These are phyloP conservation scores for Russula dissimulans DNA, from an alignment of 768 basidiomycete species.

Conservation along the genomic window DNA sequence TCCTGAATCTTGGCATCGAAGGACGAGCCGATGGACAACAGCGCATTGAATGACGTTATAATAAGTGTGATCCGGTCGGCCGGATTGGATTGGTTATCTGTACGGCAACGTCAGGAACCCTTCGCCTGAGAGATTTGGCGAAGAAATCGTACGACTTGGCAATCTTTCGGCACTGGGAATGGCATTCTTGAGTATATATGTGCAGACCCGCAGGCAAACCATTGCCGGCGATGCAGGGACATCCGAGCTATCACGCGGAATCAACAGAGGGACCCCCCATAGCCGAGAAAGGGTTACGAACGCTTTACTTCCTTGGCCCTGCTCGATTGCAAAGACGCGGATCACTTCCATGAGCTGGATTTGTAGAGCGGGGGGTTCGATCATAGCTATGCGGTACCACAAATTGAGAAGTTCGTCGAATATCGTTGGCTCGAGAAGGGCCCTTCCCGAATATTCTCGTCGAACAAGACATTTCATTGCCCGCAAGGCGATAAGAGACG, in stretches of 20 bases:
- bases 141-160: conserved; percentile 37
- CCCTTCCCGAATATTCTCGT: conserved; percentile 72
- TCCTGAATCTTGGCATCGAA: conserved; percentile 51
- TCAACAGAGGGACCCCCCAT: not conserved
- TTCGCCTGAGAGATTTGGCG: not conserved
- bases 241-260: not conserved
- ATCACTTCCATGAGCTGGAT: conserved; percentile 64
- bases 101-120: not conserved
- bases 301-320: conserved; percentile 17
- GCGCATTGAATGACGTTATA: conserved; percentile 50
- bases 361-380: conserved; percentile 66
- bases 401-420: conserved; percentile 88
- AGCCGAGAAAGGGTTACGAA: not conserved
- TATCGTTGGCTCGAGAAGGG: conserved; percentile 68
- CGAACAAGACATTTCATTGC: conserved; percentile 74
- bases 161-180: conserved; percentile 47
- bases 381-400: conserved; percentile 85
- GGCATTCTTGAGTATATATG: conserved; percentile 67
- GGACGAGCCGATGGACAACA: conserved; percentile 47
- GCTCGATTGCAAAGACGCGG: conserved; percentile 35
- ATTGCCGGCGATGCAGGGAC: conserved; percentile 20
- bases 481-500: conserved; percentile 52
- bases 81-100: conserved; percentile 38
- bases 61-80: conserved; percentile 58
- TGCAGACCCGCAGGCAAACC: conserved; percentile 77